A percentile compares a stretch with the other conserved stretches of the same genome.
Evolutionary conservation across 345 rosid species (phyloP).

Genomic region (Hibiscus tridactylites): DNA sequence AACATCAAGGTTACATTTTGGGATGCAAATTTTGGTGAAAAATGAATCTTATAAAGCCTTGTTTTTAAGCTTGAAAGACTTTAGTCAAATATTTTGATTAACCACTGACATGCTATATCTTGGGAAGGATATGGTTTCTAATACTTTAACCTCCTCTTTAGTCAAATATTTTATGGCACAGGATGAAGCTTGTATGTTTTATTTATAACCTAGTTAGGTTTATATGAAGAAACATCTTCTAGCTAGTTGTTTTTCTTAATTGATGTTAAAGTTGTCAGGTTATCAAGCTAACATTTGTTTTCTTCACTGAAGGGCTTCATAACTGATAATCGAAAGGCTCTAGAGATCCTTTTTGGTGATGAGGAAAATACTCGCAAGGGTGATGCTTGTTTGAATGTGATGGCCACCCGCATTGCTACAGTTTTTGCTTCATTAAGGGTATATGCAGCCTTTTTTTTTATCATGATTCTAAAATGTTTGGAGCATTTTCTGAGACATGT

Average conservation of each 20-base stretch:
- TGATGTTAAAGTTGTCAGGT: conserved; percentile 1
- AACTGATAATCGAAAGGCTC: conserved; percentile 82
- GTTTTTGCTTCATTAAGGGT: conserved; percentile 98
- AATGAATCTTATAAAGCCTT: neutral
- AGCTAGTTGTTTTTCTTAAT: conserved; percentile 6
- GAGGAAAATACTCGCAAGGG: conserved; percentile 77
- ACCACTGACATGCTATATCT: neutral
- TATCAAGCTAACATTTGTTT: conserved; percentile 1
- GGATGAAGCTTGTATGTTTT: neutral
- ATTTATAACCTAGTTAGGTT: neutral
- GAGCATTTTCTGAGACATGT: conserved; percentile 18
- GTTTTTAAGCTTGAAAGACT: neutral
- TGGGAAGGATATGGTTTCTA: neutral
- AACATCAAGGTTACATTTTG: neutral
- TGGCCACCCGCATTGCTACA: conserved; percentile 92
- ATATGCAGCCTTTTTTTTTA: conserved; percentile 15
- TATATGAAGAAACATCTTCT: neutral
- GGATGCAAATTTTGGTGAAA: neutral
- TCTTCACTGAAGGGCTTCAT: conserved; percentile 62
- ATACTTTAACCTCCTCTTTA: neutral
- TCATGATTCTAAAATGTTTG: conserved; percentile 12
- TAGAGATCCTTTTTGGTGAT: conserved; percentile 79
- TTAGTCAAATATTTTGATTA: neutral
- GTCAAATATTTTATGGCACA: neutral
- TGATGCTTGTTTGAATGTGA: conserved; percentile 77